Evolutionary conservation across 441 rosid species (phyloP).

Genomic region (Rhodomyrtus psidioides): DNA sequence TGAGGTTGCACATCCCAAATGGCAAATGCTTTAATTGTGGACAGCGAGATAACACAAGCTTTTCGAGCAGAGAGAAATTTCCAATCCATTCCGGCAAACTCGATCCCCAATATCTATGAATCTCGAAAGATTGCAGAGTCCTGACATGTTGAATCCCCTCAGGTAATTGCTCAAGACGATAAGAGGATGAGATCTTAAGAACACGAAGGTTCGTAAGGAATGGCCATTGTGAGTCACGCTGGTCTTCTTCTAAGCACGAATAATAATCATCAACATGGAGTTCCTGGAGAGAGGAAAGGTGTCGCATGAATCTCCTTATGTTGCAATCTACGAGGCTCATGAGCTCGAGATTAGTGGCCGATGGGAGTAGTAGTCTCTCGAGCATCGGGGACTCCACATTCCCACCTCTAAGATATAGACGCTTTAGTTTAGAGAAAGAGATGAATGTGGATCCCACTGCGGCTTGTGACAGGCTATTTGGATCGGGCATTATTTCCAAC

Average conservation of each 20-base stretch:
- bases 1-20: background rate
- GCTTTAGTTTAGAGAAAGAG: background rate
- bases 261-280: accelerated
- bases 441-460: background rate
- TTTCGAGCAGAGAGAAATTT: background rate
- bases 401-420: accelerated
- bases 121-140: background rate
- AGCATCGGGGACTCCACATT: accelerated
- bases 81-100: background rate
- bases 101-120: accelerated
- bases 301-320: accelerated
- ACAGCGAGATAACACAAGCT: accelerated
- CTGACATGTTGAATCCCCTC: background rate
- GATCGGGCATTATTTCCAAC: background rate
- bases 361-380: background rate
- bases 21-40: accelerated
- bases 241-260: accelerated
- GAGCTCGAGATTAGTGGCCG: background rate
- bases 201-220: accelerated
- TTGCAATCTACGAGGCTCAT: accelerated
- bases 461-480: background rate
- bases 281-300: background rate
- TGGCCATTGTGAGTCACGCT: background rate
- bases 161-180: no score
- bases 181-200: background rate